phyloP scores from a whole-genome alignment of 78 protist species.

The Chrysochromulina parva region DNA sequence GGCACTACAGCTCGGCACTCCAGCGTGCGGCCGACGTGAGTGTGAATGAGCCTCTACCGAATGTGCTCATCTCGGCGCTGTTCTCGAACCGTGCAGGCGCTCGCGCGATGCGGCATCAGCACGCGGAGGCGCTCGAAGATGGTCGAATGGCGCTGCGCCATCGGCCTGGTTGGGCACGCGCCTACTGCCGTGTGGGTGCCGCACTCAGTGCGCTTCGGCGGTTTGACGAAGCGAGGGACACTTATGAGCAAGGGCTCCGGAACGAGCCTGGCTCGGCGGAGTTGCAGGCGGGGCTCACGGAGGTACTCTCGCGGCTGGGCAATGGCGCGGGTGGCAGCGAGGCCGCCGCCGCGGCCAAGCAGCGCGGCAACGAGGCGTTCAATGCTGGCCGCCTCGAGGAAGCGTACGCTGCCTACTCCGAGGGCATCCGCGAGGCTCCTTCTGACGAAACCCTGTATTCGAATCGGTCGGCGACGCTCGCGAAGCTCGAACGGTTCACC shows the following conservation, averaged over 20 bases:
- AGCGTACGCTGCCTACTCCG: background rate
- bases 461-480: background rate
- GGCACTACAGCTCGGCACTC: background rate
- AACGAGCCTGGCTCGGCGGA: background rate
- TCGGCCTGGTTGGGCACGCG: slow-evolving; percentile 8
- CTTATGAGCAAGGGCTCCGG: background rate
- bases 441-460: background rate
- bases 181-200: background rate
- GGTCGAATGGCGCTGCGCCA: background rate
- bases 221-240: background rate
- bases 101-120: background rate
- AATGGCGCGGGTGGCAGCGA: background rate
- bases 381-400: background rate
- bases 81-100: background rate
- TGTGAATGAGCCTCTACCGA: background rate
- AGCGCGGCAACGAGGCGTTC: background rate
- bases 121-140: background rate
- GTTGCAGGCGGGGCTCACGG: background rate
- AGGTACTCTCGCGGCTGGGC: background rate
- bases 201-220: background rate
- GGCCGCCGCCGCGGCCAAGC: background rate
- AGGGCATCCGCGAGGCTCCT: background rate
- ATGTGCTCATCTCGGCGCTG: background rate
- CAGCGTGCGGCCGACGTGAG: background rate
- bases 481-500: background rate